phyloP scores from a whole-genome alignment of 78 protist species.

The slime mould (Dictyostelium discoideum) region DNA sequence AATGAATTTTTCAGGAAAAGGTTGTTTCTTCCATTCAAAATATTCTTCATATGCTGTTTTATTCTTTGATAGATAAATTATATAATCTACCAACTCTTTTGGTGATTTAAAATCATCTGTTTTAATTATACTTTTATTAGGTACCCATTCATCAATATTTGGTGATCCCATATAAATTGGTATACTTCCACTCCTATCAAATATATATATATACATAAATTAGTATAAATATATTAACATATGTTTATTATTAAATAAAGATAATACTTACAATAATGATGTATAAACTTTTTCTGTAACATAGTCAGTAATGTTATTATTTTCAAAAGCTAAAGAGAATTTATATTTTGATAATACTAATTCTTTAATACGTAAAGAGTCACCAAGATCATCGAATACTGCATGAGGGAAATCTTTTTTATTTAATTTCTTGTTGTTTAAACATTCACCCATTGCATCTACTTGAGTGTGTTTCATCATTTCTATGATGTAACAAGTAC shows the following conservation, averaged over 20 bases:
- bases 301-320: conserved; percentile 62
- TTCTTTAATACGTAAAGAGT: conserved; percentile 31
- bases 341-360: conserved; percentile 24
- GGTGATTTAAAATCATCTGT: conserved; percentile 75
- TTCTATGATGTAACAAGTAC: conserved; percentile 29
- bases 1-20: neutral
- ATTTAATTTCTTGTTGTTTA: conserved; percentile 24
- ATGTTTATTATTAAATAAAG: no score
- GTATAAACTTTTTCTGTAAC: conserved; percentile 63
- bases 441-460: conserved; percentile 56
- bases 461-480: conserved; percentile 31
- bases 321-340: conserved; percentile 55
- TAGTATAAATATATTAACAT: neutral
- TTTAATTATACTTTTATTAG: conserved; percentile 33
- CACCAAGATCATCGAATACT: conserved; percentile 52
- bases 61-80: conserved; percentile 14
- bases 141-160: conserved; percentile 75
- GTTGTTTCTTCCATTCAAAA: conserved; percentile 60
- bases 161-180: conserved; percentile 77
- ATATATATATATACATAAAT: neutral
- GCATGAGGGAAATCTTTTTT: conserved; percentile 18
- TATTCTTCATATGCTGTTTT: conserved; percentile 55
- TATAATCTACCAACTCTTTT: conserved; percentile 30
- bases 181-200: conserved; percentile 64
- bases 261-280: conserved; percentile 41